phyloP scores from a whole-genome alignment of 2,329 filamentous ascomycete species.

The Ophiostoma himal-ulmi region DNA sequence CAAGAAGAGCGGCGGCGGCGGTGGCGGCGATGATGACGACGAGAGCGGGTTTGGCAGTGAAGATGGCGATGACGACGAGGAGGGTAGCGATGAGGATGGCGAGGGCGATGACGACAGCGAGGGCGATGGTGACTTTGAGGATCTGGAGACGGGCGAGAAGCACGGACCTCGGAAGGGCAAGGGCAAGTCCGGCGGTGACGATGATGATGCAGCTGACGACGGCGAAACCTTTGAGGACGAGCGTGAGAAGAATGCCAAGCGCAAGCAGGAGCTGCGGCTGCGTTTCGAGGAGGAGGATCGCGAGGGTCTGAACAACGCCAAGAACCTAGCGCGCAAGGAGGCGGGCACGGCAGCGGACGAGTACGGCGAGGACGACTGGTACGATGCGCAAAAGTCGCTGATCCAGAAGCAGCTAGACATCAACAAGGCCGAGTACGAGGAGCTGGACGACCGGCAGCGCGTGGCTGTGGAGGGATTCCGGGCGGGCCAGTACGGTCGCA shows the following conservation, averaged over 20 bases:
- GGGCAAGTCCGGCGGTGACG: conserved; percentile 34
- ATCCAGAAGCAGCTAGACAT: conserved; percentile 95
- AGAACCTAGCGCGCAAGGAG: conserved; percentile 67
- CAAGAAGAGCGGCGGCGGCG: conserved; percentile 43
- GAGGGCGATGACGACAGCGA: conserved; percentile 45
- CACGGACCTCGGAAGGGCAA: conserved; percentile 37
- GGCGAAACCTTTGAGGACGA: conserved; percentile 84
- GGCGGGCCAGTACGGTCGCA: conserved; percentile 86
- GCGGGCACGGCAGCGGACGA: conserved; percentile 58
- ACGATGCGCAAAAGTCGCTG: conserved; percentile 89
- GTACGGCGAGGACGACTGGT: conserved; percentile 98
- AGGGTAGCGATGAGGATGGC: conserved; percentile 42
- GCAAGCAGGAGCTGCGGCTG: conserved; percentile 90
- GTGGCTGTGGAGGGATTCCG: conserved; percentile 82
- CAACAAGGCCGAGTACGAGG: conserved; percentile 89
- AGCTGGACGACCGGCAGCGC: conserved; percentile 76
- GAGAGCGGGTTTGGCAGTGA: conserved; percentile 62
- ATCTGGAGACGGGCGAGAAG: conserved; percentile 71
- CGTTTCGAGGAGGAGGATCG: conserved; percentile 96
- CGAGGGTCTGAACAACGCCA: conserved; percentile 92
- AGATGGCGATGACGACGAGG: conserved; percentile 45
- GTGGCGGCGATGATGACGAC: conserved; percentile 42
- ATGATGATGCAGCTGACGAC: conserved; percentile 61
- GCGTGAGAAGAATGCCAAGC: conserved; percentile 79
- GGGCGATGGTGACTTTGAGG: conserved; percentile 77